phyloP scores from a whole-genome alignment of 2,329 filamentous ascomycete genomes.

The Paracamarosporium sp. region DNA sequence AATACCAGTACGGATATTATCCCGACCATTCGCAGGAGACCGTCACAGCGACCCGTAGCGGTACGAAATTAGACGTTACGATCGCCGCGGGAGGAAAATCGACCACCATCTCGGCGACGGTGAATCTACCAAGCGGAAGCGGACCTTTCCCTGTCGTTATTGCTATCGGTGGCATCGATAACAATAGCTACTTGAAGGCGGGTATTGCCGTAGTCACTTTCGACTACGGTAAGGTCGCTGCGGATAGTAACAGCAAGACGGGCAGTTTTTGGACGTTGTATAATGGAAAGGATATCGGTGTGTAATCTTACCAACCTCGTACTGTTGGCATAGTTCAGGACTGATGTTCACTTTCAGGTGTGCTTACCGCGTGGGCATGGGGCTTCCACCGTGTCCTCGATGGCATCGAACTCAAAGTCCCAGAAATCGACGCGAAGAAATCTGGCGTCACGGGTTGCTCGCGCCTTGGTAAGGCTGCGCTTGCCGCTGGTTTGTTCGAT shows the following conservation, averaged over 20 bases:
- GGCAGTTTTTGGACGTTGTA: conserved; percentile 60
- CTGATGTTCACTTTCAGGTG: conserved; percentile 27
- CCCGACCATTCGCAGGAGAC: conserved; percentile 57
- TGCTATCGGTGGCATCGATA: conserved; percentile 59
- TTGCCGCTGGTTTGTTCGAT: conserved; percentile 45
- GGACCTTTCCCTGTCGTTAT: conserved; percentile 55
- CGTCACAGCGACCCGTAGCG: conserved; percentile 56
- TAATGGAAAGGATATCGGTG: conserved; percentile 57
- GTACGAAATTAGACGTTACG: conserved; percentile 52
- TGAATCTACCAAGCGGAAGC: conserved; percentile 51
- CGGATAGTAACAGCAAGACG: conserved; percentile 58
- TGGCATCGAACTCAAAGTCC: conserved; percentile 43
- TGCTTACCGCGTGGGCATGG: conserved; percentile 47
- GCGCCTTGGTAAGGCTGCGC: conserved; percentile 43
- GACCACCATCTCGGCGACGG: conserved; percentile 52
- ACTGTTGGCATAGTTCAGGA: neutral
- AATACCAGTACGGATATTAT: conserved; percentile 61
- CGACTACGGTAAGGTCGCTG: conserved; percentile 56
- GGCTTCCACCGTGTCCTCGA: conserved; percentile 48
- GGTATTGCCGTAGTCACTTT: conserved; percentile 60
- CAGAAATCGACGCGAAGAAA: conserved; percentile 42
- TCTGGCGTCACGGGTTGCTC: conserved; percentile 46
- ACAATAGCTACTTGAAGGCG: conserved; percentile 54
- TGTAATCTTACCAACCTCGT: neutral
- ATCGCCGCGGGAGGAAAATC: conserved; percentile 54